Evolutionary conservation across 495 filamentous ascomycete genomes (phyloP), one percentile per base, ranked within the genome.

Genomic region (Xanthoparmelia taractica): DNA sequence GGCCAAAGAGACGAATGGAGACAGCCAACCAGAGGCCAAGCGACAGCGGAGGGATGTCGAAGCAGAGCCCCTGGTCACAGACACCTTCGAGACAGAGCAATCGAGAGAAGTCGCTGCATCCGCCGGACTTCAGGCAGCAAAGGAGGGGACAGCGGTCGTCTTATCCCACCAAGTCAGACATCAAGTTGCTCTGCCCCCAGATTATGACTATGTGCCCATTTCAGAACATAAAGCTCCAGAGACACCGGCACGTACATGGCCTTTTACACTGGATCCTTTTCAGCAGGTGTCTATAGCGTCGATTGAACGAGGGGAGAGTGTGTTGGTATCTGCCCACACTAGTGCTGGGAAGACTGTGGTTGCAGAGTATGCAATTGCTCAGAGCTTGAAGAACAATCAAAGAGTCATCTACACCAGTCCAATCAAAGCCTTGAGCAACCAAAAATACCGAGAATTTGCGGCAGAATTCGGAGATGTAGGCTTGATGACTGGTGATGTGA

Each of bases 361-460:
- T 25, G 94, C 94, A 63, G 94, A 98, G 72, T 98, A 98, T 72
- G 95, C 94, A 18, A 97, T 98, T 71, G 94, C 94, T 47, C 94
- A 98, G 71, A 92, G 95, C 75, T 83, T 98, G 76, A 92, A 95
- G 77, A 85, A 88, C 73, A 97, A 96, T 76, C 94, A 98, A 77
- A 85, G 94, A 71, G 94, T 98, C 64, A 97, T 98, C 72, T 98
- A 98, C 77, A 98, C 94, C 2, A 97, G 93, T 80, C 94, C 94
- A 1, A 97, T 98, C 78, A 98, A 98, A 74, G 94, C 94, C 29
- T 79, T 98, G 72, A 96, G 92, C 73, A 98, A 98, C 71, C 94
- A 98, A 73, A 98, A 98, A 68, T 98, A 96, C 73, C 82, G 94
- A 78, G 94, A 98, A 73, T 98, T 98, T 74, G 82, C 84, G 43